phyloP scores from a whole-genome alignment of 148 eudicot species.

The Euryodendron excelsum region DNA sequence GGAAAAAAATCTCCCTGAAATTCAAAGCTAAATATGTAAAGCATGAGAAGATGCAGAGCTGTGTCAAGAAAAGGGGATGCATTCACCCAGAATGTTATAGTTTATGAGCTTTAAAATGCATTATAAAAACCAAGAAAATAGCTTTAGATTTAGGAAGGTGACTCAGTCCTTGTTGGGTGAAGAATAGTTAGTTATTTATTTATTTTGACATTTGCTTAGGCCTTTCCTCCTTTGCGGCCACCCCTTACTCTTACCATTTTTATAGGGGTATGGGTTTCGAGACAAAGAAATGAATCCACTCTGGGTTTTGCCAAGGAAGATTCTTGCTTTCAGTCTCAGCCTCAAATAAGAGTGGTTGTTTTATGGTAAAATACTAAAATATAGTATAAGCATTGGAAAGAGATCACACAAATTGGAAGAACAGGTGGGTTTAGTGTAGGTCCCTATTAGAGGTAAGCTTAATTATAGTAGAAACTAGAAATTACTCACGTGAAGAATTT shows the following conservation, averaged over 20 bases:
- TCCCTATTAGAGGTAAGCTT: background rate
- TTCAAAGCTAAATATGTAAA: background rate
- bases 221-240: no score
- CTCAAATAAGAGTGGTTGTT: no score
- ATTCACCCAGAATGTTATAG: background rate
- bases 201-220: no score
- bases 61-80: background rate
- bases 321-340: no score
- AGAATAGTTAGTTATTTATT: no score
- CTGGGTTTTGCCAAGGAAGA: no score
- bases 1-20: background rate
- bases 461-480: background rate
- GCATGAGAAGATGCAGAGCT: background rate
- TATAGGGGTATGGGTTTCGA: no score
- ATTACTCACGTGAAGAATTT: background rate
- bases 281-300: no score
- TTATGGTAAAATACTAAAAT: no score
- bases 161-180: background rate
- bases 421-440: background rate
- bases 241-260: no score
- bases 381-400: background rate
- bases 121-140: background rate
- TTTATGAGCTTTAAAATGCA: background rate
- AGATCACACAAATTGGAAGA: background rate
- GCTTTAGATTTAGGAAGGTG: background rate